Evolutionary conservation across 352 stramenopile genomes (phyloP).

Genomic region (Globisporangium abappressorium): DNA sequence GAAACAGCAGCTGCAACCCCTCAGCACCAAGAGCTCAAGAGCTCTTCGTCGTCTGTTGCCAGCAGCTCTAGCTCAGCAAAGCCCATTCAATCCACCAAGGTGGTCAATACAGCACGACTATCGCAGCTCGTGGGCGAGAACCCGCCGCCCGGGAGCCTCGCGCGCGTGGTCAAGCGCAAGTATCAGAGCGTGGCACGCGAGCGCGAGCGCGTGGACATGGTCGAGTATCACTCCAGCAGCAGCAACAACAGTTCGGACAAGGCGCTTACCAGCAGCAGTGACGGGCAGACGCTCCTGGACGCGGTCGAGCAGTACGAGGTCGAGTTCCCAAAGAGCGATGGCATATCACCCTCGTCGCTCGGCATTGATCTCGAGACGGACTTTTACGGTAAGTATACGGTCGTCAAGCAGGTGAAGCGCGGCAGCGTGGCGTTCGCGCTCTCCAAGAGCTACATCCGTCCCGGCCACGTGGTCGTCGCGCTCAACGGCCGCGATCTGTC

Average conservation of each 20-base stretch:
- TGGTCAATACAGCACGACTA: slow-evolving; percentile 10
- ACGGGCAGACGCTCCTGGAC: slow-evolving; percentile 32
- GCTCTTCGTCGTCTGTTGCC: neutral
- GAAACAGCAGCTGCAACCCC: neutral
- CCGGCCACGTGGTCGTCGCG: slow-evolving; percentile 45
- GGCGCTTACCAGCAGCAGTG: too few relatives aligned
- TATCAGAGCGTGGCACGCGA: slow-evolving; percentile 42
- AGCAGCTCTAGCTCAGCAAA: neutral
- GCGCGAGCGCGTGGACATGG: slow-evolving; percentile 18
- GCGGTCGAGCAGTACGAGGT: slow-evolving; percentile 49
- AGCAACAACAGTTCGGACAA: neutral
- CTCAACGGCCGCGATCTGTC: slow-evolving; percentile 46
- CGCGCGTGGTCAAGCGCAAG: slow-evolving; percentile 37
- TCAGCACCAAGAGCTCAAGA: neutral
- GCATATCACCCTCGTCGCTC: slow-evolving; percentile 9
- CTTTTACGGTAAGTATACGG: slow-evolving; percentile 48
- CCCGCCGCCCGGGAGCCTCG: slow-evolving; percentile 26
- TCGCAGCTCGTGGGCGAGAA: slow-evolving; percentile 36
- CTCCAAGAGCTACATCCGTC: slow-evolving; percentile 21
- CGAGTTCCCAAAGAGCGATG: slow-evolving; percentile 33
- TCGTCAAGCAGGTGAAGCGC: slow-evolving; percentile 38
- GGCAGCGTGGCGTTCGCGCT: slow-evolving; percentile 34
- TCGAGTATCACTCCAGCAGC: neutral
- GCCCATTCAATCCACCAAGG: neutral
- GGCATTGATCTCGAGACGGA: slow-evolving; percentile 60